Conservation (phyloP, 306 rosid genomes). For the Cucurbita pepo region DNA sequence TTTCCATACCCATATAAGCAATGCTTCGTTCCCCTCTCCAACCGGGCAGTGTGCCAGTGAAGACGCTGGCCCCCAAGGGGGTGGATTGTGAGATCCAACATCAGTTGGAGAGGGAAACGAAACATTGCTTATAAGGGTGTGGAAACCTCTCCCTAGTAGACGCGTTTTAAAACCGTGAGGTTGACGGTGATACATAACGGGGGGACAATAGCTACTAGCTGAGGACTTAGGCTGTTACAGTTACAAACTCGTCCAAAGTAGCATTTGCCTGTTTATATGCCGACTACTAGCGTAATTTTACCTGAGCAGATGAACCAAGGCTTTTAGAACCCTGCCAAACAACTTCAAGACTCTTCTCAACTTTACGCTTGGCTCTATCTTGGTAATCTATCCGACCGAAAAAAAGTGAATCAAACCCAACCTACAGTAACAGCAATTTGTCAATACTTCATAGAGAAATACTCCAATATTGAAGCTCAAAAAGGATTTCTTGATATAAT, state of each 20-base stretch:
- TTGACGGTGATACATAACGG: too few relatives aligned
- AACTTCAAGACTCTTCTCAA: conserved; percentile 35
- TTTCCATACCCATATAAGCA: too few relatives aligned
- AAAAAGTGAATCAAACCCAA: conserved; percentile 36
- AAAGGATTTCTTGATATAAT: not conserved
- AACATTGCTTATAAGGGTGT: too few relatives aligned
- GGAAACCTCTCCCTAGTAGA: too few relatives aligned
- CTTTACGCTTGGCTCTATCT: conserved; percentile 35
- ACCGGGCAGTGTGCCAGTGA: too few relatives aligned
- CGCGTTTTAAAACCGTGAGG: too few relatives aligned
- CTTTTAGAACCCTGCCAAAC: conserved; percentile 39
- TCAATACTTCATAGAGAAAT: not conserved
- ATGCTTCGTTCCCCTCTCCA: too few relatives aligned
- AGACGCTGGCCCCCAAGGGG: too few relatives aligned
- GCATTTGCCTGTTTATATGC: not conserved
- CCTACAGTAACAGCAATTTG: conserved; percentile 16
- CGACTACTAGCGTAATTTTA: not conserved
- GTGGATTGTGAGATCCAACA: too few relatives aligned
- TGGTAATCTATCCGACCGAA: conserved; percentile 40
- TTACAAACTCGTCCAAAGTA: not conserved
- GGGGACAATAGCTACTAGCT: too few relatives aligned
- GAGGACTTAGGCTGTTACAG: too few relatives aligned
- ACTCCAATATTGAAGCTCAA: not conserved
- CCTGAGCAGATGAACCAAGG: conserved; percentile 37
- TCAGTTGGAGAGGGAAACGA: too few relatives aligned